Percentiles rank a stretch among this genome's conserved stretches.
These are phyloP conservation scores for Viola odorata DNA, from an alignment of 345 rosid species.

Conservation along the genomic window DNA sequence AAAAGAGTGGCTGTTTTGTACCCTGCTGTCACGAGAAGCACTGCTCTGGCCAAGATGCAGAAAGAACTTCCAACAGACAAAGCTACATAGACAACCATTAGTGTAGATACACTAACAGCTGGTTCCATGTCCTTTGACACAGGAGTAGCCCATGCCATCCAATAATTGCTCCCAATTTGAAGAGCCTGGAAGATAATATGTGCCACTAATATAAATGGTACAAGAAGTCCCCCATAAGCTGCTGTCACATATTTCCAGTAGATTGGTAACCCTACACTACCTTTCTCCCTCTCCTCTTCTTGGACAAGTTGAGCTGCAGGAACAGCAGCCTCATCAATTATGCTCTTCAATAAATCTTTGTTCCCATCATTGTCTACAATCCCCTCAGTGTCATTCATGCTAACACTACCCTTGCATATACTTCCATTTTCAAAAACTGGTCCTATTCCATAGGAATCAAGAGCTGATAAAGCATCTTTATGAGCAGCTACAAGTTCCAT, in stretches of 20 bases:
- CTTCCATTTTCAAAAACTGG: conserved; percentile 23
- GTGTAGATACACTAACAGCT: conserved; percentile 35
- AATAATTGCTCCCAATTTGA: conserved; percentile 77
- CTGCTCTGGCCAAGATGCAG: conserved; percentile 44
- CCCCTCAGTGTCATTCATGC: conserved; percentile 13
- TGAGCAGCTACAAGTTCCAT: conserved; percentile 80
- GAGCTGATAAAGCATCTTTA: conserved; percentile 47
- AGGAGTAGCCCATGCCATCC: conserved; percentile 88
- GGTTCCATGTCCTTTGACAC: conserved; percentile 49
- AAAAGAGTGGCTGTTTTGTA: conserved; percentile 65
- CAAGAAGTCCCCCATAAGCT: conserved; percentile 69
- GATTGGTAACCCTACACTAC: conserved; percentile 52
- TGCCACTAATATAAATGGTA: conserved; percentile 59
- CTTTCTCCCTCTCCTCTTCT: conserved; percentile 87
- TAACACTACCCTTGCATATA: conserved; percentile 19
- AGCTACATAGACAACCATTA: conserved; percentile 50
- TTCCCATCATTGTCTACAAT: conserved; percentile 25
- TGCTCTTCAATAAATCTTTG: conserved; percentile 23
- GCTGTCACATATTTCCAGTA: conserved; percentile 63
- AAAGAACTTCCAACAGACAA: conserved; percentile 58
- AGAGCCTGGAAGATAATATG: conserved; percentile 57
- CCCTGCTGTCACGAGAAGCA: conserved; percentile 52
- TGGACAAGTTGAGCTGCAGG: conserved; percentile 55
- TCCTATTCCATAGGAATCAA: conserved; percentile 37
- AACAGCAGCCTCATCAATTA: conserved; percentile 31